Conservation (phyloP, 2,329 filamentous ascomycete species). For the Colletotrichum siamense region DNA sequence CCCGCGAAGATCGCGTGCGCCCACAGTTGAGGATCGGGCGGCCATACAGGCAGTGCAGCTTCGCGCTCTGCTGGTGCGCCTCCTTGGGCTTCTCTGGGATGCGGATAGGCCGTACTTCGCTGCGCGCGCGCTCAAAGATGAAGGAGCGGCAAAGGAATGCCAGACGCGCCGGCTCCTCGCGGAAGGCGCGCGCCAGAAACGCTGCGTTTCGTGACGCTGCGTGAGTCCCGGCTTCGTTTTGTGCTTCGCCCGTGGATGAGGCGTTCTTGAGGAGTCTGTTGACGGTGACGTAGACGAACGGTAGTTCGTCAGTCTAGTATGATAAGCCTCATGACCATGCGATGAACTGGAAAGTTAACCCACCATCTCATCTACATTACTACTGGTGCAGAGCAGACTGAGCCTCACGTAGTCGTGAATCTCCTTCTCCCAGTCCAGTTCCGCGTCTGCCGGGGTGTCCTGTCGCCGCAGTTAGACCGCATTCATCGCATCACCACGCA, state of each 20-base stretch:
- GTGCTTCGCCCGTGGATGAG: conserved; percentile 36
- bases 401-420: conserved; percentile 50
- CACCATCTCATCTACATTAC: conserved; percentile 44
- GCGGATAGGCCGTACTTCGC: conserved; percentile 24
- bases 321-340: not conserved
- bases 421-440: conserved; percentile 48
- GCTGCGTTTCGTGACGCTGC: conserved; percentile 52
- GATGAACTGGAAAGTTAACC: not conserved
- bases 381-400: conserved; percentile 44
- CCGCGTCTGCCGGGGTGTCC: conserved; percentile 37
- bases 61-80: conserved; percentile 69
- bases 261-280: conserved; percentile 51
- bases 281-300: conserved; percentile 53
- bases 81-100: conserved; percentile 31
- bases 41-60: conserved; percentile 73
- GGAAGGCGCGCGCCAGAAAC: conserved; percentile 50
- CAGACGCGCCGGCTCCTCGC: conserved; percentile 55
- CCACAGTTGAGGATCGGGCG: conserved; percentile 54
- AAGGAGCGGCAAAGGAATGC: conserved; percentile 69
- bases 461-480: conserved; percentile 16
- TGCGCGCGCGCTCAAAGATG: conserved; percentile 64
- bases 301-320: conserved; percentile 45
- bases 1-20: conserved; percentile 39
- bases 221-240: conserved; percentile 38
- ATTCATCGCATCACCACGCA: not conserved